Percentiles rank a stretch among this genome's conserved stretches.
phyloP scores from a whole-genome alignment of 805 yeast genomes.

The Lipomyces spencermartinsiae region DNA sequence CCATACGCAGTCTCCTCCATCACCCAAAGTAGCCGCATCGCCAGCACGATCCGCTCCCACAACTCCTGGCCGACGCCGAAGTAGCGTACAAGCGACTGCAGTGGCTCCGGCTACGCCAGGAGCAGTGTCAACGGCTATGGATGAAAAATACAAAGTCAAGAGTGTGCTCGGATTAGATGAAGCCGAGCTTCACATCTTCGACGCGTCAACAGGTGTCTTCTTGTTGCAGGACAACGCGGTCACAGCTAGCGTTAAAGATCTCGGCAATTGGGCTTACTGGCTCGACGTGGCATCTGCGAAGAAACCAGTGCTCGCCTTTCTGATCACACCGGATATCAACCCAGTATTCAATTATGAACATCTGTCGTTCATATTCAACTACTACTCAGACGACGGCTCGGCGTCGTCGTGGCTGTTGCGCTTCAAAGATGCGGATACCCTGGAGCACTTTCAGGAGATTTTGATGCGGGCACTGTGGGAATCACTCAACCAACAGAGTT shows the following conservation, averaged over 20 bases:
- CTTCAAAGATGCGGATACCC: constrained; percentile 53
- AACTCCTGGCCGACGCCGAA: constrained; percentile 15
- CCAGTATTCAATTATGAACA: constrained; percentile 69
- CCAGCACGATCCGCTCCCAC: constrained; percentile 19
- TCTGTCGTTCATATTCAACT: constrained; percentile 70
- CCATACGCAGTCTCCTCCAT: constrained; percentile 28
- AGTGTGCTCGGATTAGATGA: constrained; percentile 31
- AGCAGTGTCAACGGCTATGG: constrained; percentile 11
- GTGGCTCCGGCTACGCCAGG: constrained; percentile 34
- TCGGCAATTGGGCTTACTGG: constrained; percentile 59
- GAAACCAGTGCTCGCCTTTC: constrained; percentile 49
- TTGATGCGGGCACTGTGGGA: constrained; percentile 69
- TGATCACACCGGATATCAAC: constrained; percentile 58
- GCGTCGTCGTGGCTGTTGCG: constrained; percentile 69
- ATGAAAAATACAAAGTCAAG: constrained; percentile 13
- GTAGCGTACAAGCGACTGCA: not conserved
- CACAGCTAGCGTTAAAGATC: constrained; percentile 51
- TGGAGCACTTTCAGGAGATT: constrained; percentile 58
- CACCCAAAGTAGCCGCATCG: constrained; percentile 19
- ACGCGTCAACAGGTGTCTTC: constrained; percentile 58
- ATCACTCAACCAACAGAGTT: constrained; percentile 56
- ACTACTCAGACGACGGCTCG: constrained; percentile 48
- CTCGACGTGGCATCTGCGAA: constrained; percentile 52
- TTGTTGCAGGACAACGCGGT: constrained; percentile 50
- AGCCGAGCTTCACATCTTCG: constrained; percentile 63